Conservation (phyloP, 352 stramenopile species). For the Phytopythium kandeliae region DNA sequence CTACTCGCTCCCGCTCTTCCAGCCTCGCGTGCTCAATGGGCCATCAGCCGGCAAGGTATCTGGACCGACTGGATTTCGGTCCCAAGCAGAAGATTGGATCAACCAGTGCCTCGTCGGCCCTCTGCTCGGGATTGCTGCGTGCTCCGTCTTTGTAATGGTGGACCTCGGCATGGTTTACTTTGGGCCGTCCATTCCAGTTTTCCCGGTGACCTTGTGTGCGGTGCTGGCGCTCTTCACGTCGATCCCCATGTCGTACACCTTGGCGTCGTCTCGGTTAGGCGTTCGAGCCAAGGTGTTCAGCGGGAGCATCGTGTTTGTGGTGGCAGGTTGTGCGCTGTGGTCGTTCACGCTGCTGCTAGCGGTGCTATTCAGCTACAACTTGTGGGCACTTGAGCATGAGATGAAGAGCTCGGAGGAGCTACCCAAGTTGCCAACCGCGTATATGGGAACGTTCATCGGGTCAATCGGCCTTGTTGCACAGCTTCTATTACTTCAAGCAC, state of each 20-base stretch:
- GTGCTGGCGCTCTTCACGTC: conserved; percentile 45
- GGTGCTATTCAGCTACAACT: conserved; percentile 35
- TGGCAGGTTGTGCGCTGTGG: conserved; percentile 46
- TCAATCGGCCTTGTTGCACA: conserved; percentile 41
- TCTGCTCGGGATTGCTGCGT: conserved; percentile 33
- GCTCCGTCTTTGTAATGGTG: conserved; percentile 40
- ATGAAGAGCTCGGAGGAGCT: neutral
- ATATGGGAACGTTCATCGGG: conserved; percentile 43
- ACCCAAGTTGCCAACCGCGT: conserved; percentile 16
- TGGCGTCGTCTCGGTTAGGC: conserved; percentile 22
- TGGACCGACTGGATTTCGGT: conserved; percentile 1
- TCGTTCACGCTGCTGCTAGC: conserved; percentile 52
- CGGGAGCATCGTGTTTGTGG: conserved; percentile 44
- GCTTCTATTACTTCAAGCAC: conserved; percentile 37
- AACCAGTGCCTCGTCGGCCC: conserved; percentile 33
- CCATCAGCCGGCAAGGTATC: neutral
- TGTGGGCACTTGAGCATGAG: conserved; percentile 25
- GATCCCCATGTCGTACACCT: conserved; percentile 45
- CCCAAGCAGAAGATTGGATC: conserved; percentile 17
- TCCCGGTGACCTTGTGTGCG: conserved; percentile 38
- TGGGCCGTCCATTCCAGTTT: conserved; percentile 33
- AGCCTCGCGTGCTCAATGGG: conserved; percentile 4
- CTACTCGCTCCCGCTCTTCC: conserved; percentile 34
- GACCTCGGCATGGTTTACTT: conserved; percentile 40
- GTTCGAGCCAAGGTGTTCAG: conserved; percentile 23